Evolutionary conservation across 306 rosid genomes (phyloP), one percentile per base, ranked within the genome.

Genomic region (Psophocarpus tetragonolobus): DNA sequence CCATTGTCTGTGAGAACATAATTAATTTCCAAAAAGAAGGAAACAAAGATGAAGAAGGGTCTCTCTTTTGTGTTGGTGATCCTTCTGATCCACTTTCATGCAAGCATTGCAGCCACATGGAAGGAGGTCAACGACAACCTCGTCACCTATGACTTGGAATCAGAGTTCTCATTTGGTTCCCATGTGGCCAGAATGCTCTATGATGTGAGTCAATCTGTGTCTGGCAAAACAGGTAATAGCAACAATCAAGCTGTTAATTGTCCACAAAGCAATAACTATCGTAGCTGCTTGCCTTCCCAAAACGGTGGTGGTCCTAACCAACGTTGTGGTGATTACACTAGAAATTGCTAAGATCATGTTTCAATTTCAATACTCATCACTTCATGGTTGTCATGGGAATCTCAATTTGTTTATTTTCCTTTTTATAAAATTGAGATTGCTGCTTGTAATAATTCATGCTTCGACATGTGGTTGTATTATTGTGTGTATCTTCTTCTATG

Each of bases 131-230:
- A 73, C 60, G 23, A 15, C 65, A n/a, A 24, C 41, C 70, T 81
- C n/a, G 47, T 85, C 13, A 47, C 64, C 33, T 23, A 15, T 2
- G 79, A 69, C 10, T 38, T 47, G 47, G 85, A 84, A 1, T 73
- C 75, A 1, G 85, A 81, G 8, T 78, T 77, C 50, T 77, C 62
- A 2, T 21, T 82, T 18, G 51, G 80, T n/a, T 78, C 84, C 3
- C 82, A 79, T 13, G 39, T 12, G 1, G 82, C 82, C 0, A 74
- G 88, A 32, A 78, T 85, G 86, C 86, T 85, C 1, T 74, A 42
- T 26, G 73, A 74, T 56, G 0, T 44, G 7, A 54, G 69, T 6
- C 8, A 30, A 6, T 38, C 82, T 1, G 0, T 11, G 6, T 44
- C 76, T 5, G 81, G 80, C 14, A 57, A 4, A 54, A 26, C 80